phyloP scores from a whole-genome alignment of 495 filamentous ascomycete genomes.

The Bacidia gigantensis region DNA sequence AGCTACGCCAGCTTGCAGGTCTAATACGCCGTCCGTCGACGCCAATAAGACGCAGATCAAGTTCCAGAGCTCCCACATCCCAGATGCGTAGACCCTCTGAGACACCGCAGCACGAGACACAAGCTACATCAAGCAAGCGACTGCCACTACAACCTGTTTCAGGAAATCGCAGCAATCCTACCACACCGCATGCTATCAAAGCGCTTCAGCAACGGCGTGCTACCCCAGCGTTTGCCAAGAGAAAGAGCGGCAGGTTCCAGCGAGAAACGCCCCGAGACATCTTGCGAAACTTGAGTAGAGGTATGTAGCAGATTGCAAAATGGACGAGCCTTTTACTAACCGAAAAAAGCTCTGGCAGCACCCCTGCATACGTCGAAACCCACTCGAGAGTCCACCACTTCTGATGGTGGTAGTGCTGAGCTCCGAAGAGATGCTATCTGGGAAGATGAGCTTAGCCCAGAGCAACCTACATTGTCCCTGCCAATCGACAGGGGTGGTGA shows the following conservation, averaged over 20 bases:
- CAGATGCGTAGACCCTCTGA: conserved; percentile 14
- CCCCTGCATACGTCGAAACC: background rate
- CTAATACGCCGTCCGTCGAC: conserved; percentile 26
- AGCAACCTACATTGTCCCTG: conserved; percentile 53
- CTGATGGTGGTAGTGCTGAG: background rate
- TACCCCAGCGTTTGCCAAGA: conserved; percentile 54
- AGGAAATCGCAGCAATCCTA: conserved; percentile 30
- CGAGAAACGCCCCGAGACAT: conserved; percentile 66
- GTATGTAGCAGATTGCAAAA: conserved; percentile 18
- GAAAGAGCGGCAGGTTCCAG: conserved; percentile 51
- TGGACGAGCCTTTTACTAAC: background rate
- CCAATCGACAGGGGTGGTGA: conserved; percentile 46
- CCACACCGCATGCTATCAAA: conserved; percentile 61
- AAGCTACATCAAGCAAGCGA: conserved; percentile 13
- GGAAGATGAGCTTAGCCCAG: conserved; percentile 50
- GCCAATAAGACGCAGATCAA: conserved; percentile 25
- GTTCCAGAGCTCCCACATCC: conserved; percentile 16
- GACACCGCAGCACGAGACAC: conserved; percentile 8
- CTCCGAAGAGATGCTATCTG: conserved; percentile 7
- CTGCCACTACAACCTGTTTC: conserved; percentile 18
- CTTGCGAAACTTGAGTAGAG: conserved; percentile 50
- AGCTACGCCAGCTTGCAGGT: conserved; percentile 25
- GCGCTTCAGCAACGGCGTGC: conserved; percentile 57
- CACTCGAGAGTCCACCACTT: background rate
- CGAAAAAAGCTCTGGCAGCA: background rate